Evolutionary conservation across 495 filamentous ascomycete species (phyloP).

Genomic region (Aspergillus diversus): DNA sequence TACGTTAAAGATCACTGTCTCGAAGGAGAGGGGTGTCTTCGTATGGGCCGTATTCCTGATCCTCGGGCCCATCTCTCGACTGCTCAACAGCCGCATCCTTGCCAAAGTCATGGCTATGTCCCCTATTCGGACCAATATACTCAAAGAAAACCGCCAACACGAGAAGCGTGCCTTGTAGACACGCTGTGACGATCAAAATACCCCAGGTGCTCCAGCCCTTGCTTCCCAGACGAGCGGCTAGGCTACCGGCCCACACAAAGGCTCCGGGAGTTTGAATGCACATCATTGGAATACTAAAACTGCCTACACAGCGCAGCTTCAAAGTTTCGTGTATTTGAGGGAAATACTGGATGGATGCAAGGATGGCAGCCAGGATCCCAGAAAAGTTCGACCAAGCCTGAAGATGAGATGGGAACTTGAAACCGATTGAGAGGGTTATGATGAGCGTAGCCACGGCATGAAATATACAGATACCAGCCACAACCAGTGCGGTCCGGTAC

Average conservation of each 20-base stretch:
- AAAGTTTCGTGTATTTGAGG: slow-evolving; percentile 95
- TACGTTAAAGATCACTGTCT: slow-evolving; percentile 15
- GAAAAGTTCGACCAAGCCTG: slow-evolving; percentile 80
- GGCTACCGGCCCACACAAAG: slow-evolving; percentile 83
- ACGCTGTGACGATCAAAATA: slow-evolving; percentile 81
- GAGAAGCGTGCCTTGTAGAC: slow-evolving; percentile 82
- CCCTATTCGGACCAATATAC: slow-evolving; percentile 45
- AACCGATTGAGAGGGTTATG: slow-evolving; percentile 62
- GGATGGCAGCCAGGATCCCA: slow-evolving; percentile 73
- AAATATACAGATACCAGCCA: slow-evolving; percentile 68
- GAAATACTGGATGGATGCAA: slow-evolving; percentile 88
- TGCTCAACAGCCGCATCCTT: slow-evolving; percentile 40
- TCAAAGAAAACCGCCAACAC: slow-evolving; percentile 82
- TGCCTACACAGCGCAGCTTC: slow-evolving; percentile 78
- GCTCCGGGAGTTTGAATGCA: slow-evolving; percentile 93
- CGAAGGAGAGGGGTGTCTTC: slow-evolving; percentile 52
- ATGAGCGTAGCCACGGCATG: slow-evolving; percentile 72
- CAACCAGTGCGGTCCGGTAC: slow-evolving; percentile 73
- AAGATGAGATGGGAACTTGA: slow-evolving; percentile 60
- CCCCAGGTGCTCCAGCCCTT: slow-evolving; percentile 96
- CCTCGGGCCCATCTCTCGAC: slow-evolving; percentile 30
- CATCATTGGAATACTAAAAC: slow-evolving; percentile 97
- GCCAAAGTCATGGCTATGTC: slow-evolving; percentile 34
- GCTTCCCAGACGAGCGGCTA: slow-evolving; percentile 76
- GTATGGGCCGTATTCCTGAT: slow-evolving; percentile 24